Conservation (phyloP, 1,284 basidiomycete species). For the Rhodotorula sp. region DNA sequence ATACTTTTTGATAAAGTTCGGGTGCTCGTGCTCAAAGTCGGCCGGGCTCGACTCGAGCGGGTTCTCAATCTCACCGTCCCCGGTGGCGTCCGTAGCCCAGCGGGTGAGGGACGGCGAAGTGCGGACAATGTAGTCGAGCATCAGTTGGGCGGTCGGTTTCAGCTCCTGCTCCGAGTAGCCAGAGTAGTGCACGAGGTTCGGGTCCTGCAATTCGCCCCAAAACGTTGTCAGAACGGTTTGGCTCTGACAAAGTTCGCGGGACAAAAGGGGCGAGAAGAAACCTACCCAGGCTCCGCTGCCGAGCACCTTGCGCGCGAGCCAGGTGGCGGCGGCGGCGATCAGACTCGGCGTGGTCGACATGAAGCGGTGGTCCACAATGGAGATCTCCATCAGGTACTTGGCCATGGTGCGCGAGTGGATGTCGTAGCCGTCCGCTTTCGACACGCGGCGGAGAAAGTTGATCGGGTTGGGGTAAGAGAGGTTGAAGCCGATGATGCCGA, state of each 20-base stretch:
- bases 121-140: slow-evolving; percentile 87
- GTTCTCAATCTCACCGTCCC: slow-evolving; percentile 22
- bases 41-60: slow-evolving; percentile 32
- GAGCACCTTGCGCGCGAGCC: slow-evolving; percentile 83
- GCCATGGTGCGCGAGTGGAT: slow-evolving; percentile 84
- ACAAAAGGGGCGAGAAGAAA: slow-evolving; percentile 24
- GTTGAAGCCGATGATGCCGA: slow-evolving; percentile 89
- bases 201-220: slow-evolving; percentile 56
- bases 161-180: slow-evolving; percentile 81
- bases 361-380: slow-evolving; percentile 80
- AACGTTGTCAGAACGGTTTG: too few species aligned
- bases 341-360: slow-evolving; percentile 77
- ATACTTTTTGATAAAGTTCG: slow-evolving; percentile 63
- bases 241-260: background rate
- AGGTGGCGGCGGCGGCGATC: slow-evolving; percentile 83
- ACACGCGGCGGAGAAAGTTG: slow-evolving; percentile 84
- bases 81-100: slow-evolving; percentile 47
- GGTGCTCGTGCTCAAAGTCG: slow-evolving; percentile 57
- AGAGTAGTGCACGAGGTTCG: slow-evolving; percentile 88
- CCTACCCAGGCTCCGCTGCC: slow-evolving; percentile 82
- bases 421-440: slow-evolving; percentile 95
- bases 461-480: slow-evolving; percentile 90
- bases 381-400: slow-evolving; percentile 91
- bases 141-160: slow-evolving; percentile 81
- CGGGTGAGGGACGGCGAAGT: slow-evolving; percentile 27